A percentile compares a stretch with the other conserved stretches of the same genome.
Evolutionary conservation across 2,329 filamentous ascomycete genomes (phyloP).

Genomic region (Penicillium hesseltinei): DNA sequence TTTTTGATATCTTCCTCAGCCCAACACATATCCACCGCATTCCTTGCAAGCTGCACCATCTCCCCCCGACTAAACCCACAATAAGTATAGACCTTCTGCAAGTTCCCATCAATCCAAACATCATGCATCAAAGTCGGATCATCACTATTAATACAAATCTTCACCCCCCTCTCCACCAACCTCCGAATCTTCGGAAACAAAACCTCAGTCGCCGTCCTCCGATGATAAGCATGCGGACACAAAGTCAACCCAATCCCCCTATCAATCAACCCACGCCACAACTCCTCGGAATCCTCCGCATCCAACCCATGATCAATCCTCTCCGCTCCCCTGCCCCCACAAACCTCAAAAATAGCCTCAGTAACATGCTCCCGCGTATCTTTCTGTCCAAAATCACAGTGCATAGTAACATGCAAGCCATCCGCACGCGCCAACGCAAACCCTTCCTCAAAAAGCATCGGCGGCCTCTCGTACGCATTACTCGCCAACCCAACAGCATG

Average conservation of each 20-base stretch:
- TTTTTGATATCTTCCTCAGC: constrained; percentile 42
- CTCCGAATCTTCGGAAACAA: constrained; percentile 47
- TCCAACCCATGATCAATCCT: constrained; percentile 48
- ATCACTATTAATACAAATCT: constrained; percentile 50
- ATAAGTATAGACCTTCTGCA: constrained; percentile 46
- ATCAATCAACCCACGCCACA: constrained; percentile 35
- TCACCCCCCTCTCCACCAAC: constrained; percentile 47
- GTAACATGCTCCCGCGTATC: constrained; percentile 47
- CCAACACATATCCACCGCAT: constrained; percentile 51
- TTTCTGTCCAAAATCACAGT: constrained; percentile 54
- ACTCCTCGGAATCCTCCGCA: constrained; percentile 33
- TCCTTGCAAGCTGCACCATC: constrained; percentile 43
- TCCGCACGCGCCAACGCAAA: constrained; percentile 31
- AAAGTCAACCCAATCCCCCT: constrained; percentile 42
- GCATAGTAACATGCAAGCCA: constrained; percentile 44
- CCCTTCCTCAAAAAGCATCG: constrained; percentile 44
- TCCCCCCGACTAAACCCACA: constrained; percentile 44
- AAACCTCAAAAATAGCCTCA: constrained; percentile 36
- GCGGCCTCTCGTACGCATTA: constrained; percentile 49
- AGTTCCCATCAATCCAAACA: constrained; percentile 50
- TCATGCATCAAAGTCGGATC: constrained; percentile 53
- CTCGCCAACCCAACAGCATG: constrained; percentile 50
- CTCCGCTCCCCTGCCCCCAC: constrained; percentile 31
- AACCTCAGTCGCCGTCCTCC: constrained; percentile 44
- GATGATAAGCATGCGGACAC: constrained; percentile 42